Evolutionary conservation across 164 flowering plant species (phyloP).

Genomic region (Vitis rotundifolia): DNA sequence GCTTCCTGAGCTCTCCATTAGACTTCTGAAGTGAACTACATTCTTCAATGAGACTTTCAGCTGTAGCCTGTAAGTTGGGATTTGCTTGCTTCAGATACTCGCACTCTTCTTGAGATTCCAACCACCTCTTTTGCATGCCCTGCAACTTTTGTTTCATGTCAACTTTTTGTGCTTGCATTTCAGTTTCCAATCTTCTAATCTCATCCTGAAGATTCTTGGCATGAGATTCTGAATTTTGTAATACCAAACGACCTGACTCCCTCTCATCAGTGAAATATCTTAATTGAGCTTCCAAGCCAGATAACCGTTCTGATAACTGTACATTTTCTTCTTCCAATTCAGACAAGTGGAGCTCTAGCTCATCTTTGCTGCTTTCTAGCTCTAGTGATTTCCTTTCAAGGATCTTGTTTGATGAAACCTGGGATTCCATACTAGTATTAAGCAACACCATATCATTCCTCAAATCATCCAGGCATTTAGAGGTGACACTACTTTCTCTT

Average conservation of each 20-base stretch:
- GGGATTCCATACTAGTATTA: constrained; percentile 39
- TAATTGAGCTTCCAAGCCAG: constrained; percentile 70
- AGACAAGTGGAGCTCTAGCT: constrained; percentile 53
- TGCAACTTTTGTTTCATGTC: constrained; percentile 46
- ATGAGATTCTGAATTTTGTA: constrained; percentile 42
- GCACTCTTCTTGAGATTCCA: constrained; percentile 61
- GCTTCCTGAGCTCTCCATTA: constrained; percentile 49
- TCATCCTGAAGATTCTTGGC: constrained; percentile 45
- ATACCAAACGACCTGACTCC: constrained; percentile 45
- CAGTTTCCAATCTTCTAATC: constrained; percentile 34
- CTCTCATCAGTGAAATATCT: constrained; percentile 60
- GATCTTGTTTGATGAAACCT: constrained; percentile 43
- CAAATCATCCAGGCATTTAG: constrained; percentile 45
- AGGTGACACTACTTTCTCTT: constrained; percentile 30
- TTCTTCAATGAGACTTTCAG: constrained; percentile 54
- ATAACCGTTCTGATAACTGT: constrained; percentile 58
- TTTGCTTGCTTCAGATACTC: constrained; percentile 49
- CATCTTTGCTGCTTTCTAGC: constrained; percentile 43
- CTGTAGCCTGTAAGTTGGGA: constrained; percentile 49
- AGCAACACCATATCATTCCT: constrained; percentile 33
- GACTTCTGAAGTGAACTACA: constrained; percentile 50
- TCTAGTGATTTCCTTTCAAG: constrained; percentile 50
- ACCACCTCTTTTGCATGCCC: constrained; percentile 45
- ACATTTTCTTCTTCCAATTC: constrained; percentile 71
- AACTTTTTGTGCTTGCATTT: constrained; percentile 41